These are phyloP conservation scores for Sedum album DNA, from an alignment of 164 flowering plant species.

Conservation along the genomic window DNA sequence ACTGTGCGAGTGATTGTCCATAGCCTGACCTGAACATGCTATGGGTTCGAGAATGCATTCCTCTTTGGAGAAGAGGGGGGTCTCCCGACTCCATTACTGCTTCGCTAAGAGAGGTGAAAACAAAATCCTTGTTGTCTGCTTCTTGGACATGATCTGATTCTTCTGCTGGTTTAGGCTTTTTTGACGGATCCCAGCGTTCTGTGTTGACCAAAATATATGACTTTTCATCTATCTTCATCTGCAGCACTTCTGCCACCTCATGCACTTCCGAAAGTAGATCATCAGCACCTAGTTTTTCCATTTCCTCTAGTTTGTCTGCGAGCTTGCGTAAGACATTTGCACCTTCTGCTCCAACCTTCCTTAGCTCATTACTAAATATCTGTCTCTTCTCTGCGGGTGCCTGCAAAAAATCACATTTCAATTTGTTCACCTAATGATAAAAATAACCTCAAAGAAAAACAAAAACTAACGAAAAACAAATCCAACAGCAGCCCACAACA, in stretches of 20 bases:
- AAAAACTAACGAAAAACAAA: background rate
- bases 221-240: too few relatives aligned
- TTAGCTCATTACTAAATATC: too few relatives aligned
- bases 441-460: background rate
- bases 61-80: too few relatives aligned
- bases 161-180: conserved; percentile 22
- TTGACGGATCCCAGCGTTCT: conserved; percentile 55
- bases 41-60: too few relatives aligned
- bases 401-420: conserved; percentile 30
- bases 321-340: too few relatives aligned
- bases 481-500: background rate
- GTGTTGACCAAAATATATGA: too few relatives aligned
- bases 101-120: too few relatives aligned
- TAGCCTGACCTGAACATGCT: too few relatives aligned
- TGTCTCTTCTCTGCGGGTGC: conserved; percentile 71
- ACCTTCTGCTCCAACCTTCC: too few relatives aligned
- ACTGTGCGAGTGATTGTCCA: too few relatives aligned
- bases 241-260: conserved; percentile 76
- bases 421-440: too few relatives aligned
- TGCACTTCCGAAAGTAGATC: conserved; percentile 58
- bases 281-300: conserved; percentile 52
- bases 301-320: conserved; percentile 43
- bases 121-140: conserved; percentile 17
- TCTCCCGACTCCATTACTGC: too few relatives aligned
- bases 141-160: conserved; percentile 22